Evolutionary conservation across 768 basidiomycete species (phyloP), one percentile per base, ranked within the genome.

Genomic region (Termitomyces heimii): DNA sequence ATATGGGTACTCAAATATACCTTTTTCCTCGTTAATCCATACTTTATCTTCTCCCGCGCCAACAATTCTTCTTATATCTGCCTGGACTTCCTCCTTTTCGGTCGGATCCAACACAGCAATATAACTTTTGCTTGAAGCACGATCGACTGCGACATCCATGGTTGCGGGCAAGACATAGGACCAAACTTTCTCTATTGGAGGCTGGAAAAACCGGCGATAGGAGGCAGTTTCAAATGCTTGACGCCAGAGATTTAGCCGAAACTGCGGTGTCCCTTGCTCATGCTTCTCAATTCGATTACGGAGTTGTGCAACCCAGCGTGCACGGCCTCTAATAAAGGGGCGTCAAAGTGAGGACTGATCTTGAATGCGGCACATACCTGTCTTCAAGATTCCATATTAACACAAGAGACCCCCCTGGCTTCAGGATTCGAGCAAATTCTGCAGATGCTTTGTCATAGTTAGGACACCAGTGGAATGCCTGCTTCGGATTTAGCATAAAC

Each of bases 371-470:
- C 26, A 57, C 71, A 46, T 57, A 85, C 86, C 88, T 76, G 70
- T 93, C 86, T 69, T 97, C 95, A 31, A 95, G 73, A 71, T 97
- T 98, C 95, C 95, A 98, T 47, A 95, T 83, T 55, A 92, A 77
- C 5, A 79, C 85, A 18, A 89, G 78, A 1, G 78, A 70, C 2
- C 92, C 92, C n/a, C 72, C 71, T 0, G 90, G 88, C 66, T 88
- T 89, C 49, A 97, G 77, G 61, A 94, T 82, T 32, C 92, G 83
- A 8, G 83, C 79, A 63, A 96, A 90, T 67, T 97, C 94, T 0
- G 71, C 71, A 20, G 82, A 78, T 0, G 94, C 92, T 53, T 74
- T 76, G 46, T 83, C 80, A 66, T 85, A 88, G 67, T 94, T 82
- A 10, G 87, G 88, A 60, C 89, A 90, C 95, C 95, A 98, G 73